Evolutionary conservation across 441 rosid genomes (phyloP), one percentile per base, ranked within the genome.

Genomic region (Pelargonium citronellum): DNA sequence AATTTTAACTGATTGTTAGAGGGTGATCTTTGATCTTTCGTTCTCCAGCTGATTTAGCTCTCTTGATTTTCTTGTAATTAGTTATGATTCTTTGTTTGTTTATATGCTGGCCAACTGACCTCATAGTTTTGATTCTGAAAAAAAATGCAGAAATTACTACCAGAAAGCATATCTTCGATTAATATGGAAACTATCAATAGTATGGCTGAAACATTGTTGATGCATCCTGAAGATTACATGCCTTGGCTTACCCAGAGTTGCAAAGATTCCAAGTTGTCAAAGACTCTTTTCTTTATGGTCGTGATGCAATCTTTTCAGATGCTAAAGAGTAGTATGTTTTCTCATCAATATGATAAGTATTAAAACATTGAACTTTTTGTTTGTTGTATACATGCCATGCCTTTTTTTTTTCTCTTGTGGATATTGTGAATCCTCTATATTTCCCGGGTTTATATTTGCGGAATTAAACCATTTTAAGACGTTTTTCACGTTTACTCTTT

Each of bases 201-300:
- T 81, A 76, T 92, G 84, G 91, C 89, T 17, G 88, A 86, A 49
- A 70, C 75, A 55, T 80, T 93, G 71, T 73, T 79, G 71, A 62
- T 51, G 75, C 70, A 78, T 46, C 92, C 96, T 67, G 78, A 71
- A 77, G 87, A 88, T 44, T 74, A 73, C 58, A 60, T 87, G 73
- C 80, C 85, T 22, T 87, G 92, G 94, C 78, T 96, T 74, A 75
- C 74, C 57, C 72, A 75, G 78, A 87, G 85, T 73, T 83, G 84
- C 82, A 74, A 77, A 62, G 80, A 84, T 68, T 77, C 70, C 69
- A 74, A 77, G 74, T 66, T 83, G 67, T 89, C 96, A 24, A 90
- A 87, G 91, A 87, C 90, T 0, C 81, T 96, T 57, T 77, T 90
- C 79, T 79, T 87, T 81, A 74, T 91, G 86, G 67, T 90, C 77